Evolutionary conservation across 2,329 filamentous ascomycete genomes (phyloP).

Genomic region (Aspergillus aculeatinus): DNA sequence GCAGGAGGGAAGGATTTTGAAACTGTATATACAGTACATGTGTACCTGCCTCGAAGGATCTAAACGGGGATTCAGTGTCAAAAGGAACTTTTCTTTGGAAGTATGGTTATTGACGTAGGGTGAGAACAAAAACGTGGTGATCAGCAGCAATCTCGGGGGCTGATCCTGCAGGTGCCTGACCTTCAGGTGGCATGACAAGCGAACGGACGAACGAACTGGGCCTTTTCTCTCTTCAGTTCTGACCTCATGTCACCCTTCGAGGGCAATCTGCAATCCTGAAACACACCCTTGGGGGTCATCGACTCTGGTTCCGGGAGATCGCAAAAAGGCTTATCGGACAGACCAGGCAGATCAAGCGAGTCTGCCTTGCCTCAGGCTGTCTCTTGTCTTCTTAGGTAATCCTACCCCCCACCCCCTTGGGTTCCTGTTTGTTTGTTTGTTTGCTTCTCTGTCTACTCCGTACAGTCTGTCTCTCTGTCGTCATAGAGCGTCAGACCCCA

Average conservation of each 20-base stretch:
- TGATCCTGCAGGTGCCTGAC: not conserved
- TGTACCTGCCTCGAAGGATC: not conserved
- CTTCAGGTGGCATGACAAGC: slow-evolving; percentile 1
- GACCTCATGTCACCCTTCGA: slow-evolving; percentile 2
- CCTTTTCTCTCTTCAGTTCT: not conserved
- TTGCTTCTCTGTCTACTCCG: too few relatives aligned
- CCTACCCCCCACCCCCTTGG: not conserved
- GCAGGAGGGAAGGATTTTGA: not conserved
- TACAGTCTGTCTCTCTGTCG: not conserved
- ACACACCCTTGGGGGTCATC: not conserved
- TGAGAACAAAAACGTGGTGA: not conserved
- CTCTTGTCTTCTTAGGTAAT: slow-evolving; percentile 1
- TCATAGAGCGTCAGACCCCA: not conserved
- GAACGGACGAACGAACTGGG: too few relatives aligned
- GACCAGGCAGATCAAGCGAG: not conserved
- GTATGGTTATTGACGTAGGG: not conserved
- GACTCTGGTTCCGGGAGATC: not conserved
- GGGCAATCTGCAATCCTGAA: not conserved
- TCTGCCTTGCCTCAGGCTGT: slow-evolving; percentile 6
- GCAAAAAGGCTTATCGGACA: not conserved
- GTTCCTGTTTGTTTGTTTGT: too few relatives aligned
- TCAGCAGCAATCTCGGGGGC: not conserved
- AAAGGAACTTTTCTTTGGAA: not conserved
- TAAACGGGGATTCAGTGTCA: not conserved
- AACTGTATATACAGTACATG: not conserved